These are phyloP conservation scores for Elaeagnus macrophylla DNA, from an alignment of 306 rosid genomes.

Conservation along the genomic window DNA sequence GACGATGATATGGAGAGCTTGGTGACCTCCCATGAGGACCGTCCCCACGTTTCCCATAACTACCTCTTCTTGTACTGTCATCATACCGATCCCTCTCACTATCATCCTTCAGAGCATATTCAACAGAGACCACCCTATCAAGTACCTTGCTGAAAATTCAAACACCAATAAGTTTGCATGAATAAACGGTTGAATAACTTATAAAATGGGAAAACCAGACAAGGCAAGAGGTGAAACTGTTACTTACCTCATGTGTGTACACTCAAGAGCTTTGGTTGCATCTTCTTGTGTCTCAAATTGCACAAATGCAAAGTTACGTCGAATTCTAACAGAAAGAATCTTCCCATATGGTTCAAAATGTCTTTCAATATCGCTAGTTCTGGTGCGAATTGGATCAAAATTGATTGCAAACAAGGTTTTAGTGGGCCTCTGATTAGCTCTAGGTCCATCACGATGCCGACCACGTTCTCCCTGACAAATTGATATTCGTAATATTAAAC, in stretches of 20 bases:
- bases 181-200: neutral
- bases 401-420: slow-evolving; percentile 82
- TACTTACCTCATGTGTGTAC: slow-evolving; percentile 80
- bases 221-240: neutral
- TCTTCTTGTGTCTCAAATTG: slow-evolving; percentile 95
- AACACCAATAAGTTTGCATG: neutral
- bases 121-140: slow-evolving; percentile 96
- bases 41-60: slow-evolving; percentile 38
- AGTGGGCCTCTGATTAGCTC: slow-evolving; percentile 81
- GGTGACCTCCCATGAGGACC: slow-evolving; percentile 53
- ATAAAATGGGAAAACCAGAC: neutral
- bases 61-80: slow-evolving; percentile 67
- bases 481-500: neutral
- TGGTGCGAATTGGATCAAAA: slow-evolving; percentile 70
- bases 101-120: slow-evolving; percentile 91
- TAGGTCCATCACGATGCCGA: slow-evolving; percentile 68
- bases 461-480: slow-evolving; percentile 73
- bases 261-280: slow-evolving; percentile 85
- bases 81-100: slow-evolving; percentile 59
- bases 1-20: slow-evolving; percentile 48
- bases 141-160: slow-evolving; percentile 52
- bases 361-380: slow-evolving; percentile 74
- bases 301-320: slow-evolving; percentile 89
- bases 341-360: slow-evolving; percentile 88
- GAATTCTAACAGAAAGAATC: slow-evolving; percentile 71